Conservation (phyloP, 352 stramenopile species). For the Pythium apleroticum region DNA sequence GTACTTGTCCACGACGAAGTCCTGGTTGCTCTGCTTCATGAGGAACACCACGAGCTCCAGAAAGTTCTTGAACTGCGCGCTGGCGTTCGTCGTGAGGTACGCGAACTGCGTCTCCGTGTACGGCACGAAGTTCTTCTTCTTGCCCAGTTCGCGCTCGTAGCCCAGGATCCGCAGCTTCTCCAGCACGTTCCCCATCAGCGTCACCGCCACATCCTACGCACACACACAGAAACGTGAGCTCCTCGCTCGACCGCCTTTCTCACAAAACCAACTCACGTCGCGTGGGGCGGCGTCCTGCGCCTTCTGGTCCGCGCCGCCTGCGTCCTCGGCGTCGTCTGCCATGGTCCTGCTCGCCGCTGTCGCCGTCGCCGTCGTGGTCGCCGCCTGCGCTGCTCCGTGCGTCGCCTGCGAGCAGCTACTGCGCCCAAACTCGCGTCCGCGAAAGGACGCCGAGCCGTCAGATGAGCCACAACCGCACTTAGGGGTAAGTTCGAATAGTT, state of each 20-base stretch:
- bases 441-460: constrained; percentile 7
- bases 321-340: constrained; percentile 37
- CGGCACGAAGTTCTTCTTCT: constrained; percentile 69
- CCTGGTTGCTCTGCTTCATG: constrained; percentile 76
- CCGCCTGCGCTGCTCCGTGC: not conserved
- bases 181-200: constrained; percentile 80
- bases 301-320: constrained; percentile 26
- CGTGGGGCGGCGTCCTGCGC: constrained; percentile 23
- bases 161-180: constrained; percentile 81
- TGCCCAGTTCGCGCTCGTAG: constrained; percentile 74
- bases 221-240: not conserved
- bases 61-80: constrained; percentile 79
- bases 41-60: constrained; percentile 70
- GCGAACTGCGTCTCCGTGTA: constrained; percentile 82
- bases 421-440: not conserved
- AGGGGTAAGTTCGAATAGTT: constrained; percentile 5
- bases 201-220: constrained; percentile 69
- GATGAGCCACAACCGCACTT: not conserved
- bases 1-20: constrained; percentile 87
- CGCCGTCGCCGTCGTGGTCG: constrained; percentile 9
- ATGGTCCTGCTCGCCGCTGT: constrained; percentile 16
- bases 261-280: constrained; percentile 25
- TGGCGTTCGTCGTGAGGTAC: constrained; percentile 50
- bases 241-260: not conserved
- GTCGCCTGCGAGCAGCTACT: constrained; percentile 1